Base-by-base conservation (phyloP, 208 protist species). In the Leishmania arabica region DNA sequence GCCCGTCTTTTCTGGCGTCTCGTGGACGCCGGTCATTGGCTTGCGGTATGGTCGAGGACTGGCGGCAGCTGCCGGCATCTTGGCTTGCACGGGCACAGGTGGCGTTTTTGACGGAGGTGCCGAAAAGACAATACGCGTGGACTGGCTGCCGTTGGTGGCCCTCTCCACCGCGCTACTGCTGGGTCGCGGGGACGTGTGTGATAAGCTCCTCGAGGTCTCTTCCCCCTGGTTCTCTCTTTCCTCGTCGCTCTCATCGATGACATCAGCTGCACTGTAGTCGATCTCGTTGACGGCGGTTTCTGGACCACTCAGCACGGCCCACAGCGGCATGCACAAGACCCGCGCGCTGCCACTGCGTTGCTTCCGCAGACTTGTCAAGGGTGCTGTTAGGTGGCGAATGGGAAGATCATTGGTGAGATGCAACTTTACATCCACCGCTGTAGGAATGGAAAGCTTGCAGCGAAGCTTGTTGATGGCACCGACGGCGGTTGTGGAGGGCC, bases 291-390 rank as follows among this genome's bases (percentile, higher is more conserved):
- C 19, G 5, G 77, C 70, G 19, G 79, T 51, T 27, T 72, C 74
- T 0, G 84, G 64, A 19, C 88, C 88, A 27, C 58, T 79, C 37
- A 91, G 72, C 17, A 49, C 40, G 0, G 78, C 88, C 80, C 71
- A 88, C 17, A 91, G 85, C 15, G 75, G 70, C 51, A 91, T 68
- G 24, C 83, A 80, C 62, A 89, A 54, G 40, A 86, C 84, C 75
- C 88, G 80, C 51, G 81, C 66, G 31, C 74, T 74, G 19, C 88
- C 85, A 4, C 83, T 79, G 31, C 85, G 88, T 62, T 89, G 88
- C 78, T 91, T 91, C 5, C 85, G 84, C 31, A 91, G 85, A 37
- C 81, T 86, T 2, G 88, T 88, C 75, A 91, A 79, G 0, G 88
- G 88, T 19, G 84, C 82, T 3, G 85, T 89, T 0, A 87, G 31